Evolutionary conservation across 2,329 filamentous ascomycete genomes (phyloP).

Genomic region (Xylariaceae sp.): DNA sequence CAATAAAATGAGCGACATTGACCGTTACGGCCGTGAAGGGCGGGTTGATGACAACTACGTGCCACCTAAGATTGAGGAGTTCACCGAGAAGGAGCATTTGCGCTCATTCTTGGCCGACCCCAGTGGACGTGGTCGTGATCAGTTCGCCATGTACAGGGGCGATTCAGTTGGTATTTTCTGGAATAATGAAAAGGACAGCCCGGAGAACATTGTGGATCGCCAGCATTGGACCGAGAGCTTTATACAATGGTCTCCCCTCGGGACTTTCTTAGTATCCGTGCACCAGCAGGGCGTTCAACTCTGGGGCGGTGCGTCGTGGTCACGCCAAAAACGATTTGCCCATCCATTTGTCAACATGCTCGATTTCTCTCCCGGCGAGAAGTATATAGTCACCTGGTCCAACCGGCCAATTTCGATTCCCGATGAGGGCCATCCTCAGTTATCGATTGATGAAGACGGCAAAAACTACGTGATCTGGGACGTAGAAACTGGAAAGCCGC

Average conservation of each 20-base stretch:
- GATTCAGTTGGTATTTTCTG: slow-evolving; percentile 95
- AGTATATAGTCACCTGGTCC: slow-evolving; percentile 96
- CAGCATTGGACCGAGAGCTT: slow-evolving; percentile 98
- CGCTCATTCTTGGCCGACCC: slow-evolving; percentile 91
- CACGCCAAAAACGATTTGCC: slow-evolving; percentile 87
- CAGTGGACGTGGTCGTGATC: slow-evolving; percentile 80
- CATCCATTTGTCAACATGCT: slow-evolving; percentile 96
- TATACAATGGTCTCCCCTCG: slow-evolving; percentile 95
- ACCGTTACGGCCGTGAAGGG: slow-evolving; percentile 93
- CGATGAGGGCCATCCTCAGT: slow-evolving; percentile 81
- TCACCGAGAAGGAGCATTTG: slow-evolving; percentile 91
- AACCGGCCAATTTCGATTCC: slow-evolving; percentile 91
- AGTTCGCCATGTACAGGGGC: slow-evolving; percentile 92
- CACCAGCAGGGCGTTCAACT: slow-evolving; percentile 96
- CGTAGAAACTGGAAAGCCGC: slow-evolving; percentile 83
- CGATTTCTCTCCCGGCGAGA: slow-evolving; percentile 92
- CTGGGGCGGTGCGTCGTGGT: slow-evolving; percentile 92
- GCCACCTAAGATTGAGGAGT: slow-evolving; percentile 80
- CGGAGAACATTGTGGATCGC: slow-evolving; percentile 88
- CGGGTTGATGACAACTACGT: slow-evolving; percentile 91
- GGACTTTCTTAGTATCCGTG: slow-evolving; percentile 92
- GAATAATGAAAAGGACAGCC: slow-evolving; percentile 94
- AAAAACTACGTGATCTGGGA: slow-evolving; percentile 99
- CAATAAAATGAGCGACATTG: slow-evolving; percentile 98
- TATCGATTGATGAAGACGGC: slow-evolving; percentile 91